phyloP scores from a whole-genome alignment of 1,284 basidiomycete genomes.

The Irpex rosettiformis region DNA sequence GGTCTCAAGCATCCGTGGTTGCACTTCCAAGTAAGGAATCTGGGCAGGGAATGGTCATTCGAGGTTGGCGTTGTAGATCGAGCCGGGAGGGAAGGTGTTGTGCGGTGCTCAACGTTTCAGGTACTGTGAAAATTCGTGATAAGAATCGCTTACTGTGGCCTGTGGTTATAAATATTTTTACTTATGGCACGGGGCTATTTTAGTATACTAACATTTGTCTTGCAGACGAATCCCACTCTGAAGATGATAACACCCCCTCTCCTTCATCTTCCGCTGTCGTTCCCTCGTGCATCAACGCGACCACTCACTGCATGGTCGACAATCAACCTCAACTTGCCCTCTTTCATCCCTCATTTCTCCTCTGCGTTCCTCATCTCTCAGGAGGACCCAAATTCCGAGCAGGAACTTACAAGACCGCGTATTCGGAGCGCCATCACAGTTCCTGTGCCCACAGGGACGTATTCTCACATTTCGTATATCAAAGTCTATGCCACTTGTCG shows the following conservation, averaged over 20 bases:
- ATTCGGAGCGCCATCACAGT: neutral
- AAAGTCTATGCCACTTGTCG: constrained; percentile 82
- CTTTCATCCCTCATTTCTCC: constrained; percentile 62
- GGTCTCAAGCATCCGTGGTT: constrained; percentile 73
- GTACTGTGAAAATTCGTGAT: constrained; percentile 34
- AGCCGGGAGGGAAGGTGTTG: constrained; percentile 51
- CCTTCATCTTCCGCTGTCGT: constrained; percentile 71
- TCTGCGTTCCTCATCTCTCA: constrained; percentile 30
- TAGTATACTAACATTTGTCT: neutral
- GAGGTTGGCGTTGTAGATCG: constrained; percentile 76
- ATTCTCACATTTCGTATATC: constrained; percentile 66
- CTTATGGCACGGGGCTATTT: too few relatives aligned
- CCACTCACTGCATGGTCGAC: constrained; percentile 74
- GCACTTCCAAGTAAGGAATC: constrained; percentile 68
- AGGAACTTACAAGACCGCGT: constrained; percentile 9
- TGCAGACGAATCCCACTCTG: constrained; percentile 55
- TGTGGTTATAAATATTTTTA: neutral
- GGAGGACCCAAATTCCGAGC: constrained; percentile 26
- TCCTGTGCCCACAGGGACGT: constrained; percentile 52
- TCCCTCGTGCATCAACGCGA: constrained; percentile 51
- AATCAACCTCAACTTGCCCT: constrained; percentile 57
- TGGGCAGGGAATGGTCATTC: constrained; percentile 70
- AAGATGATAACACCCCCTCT: constrained; percentile 43
- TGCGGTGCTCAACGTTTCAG: constrained; percentile 82
- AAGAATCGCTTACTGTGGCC: neutral